These are phyloP conservation scores for Mercurialis annua DNA, from an alignment of 345 rosid species.

Conservation along the genomic window DNA sequence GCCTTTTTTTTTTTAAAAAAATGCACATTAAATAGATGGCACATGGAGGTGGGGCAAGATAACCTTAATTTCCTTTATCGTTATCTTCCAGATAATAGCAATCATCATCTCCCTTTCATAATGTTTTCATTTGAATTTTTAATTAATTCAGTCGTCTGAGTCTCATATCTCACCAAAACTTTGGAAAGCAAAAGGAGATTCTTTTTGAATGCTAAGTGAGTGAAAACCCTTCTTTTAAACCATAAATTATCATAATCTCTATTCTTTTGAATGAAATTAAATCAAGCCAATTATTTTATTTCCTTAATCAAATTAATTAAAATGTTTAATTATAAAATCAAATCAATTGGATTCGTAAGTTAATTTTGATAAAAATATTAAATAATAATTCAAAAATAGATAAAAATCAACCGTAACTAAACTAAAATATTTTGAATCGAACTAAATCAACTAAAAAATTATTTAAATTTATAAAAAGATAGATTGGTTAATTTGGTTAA, in stretches of 20 bases:
- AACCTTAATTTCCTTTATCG: constrained; percentile 22
- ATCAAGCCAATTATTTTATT: neutral
- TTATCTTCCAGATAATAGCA: constrained; percentile 11
- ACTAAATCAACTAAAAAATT: no score
- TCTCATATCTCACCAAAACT: constrained; percentile 3
- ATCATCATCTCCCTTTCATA: neutral
- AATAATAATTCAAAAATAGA: neutral
- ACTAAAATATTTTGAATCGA: no score
- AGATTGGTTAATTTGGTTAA: no score
- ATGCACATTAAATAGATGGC: no score
- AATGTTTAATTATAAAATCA: no score
- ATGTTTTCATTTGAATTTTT: neutral
- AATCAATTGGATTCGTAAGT: neutral
- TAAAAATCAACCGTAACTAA: no score
- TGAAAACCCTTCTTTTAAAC: constrained; percentile 19
- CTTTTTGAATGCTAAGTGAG: constrained; percentile 22
- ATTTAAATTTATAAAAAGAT: no score
- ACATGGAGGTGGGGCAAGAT: constrained; percentile 34
- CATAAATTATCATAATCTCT: no score
- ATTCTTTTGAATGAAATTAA: neutral
- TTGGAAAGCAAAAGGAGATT: constrained; percentile 15
- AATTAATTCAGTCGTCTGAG: neutral
- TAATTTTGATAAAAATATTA: neutral
- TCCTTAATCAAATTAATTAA: no score
- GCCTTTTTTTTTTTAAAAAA: no score